These are phyloP conservation scores for Petunia axillaris DNA, from an alignment of 257 asterid genomes.

Conservation along the genomic window DNA sequence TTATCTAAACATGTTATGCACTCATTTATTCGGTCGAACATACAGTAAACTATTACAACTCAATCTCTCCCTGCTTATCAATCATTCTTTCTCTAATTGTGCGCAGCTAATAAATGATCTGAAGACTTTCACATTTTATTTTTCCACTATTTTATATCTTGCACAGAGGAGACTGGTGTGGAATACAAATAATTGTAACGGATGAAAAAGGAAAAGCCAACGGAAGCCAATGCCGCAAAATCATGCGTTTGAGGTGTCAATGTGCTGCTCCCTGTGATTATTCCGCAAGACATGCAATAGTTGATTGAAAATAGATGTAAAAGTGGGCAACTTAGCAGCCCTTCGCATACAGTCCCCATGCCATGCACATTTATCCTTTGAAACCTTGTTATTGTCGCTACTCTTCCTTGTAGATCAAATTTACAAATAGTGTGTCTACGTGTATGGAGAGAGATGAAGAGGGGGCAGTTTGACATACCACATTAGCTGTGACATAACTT, in stretches of 20 bases:
- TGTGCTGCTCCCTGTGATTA: not conserved
- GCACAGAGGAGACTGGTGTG: not conserved
- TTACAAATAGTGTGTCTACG: not conserved
- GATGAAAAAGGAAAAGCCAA: not conserved
- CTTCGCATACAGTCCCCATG: slow-evolving; percentile 35
- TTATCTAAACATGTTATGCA: no score
- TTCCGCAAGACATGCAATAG: not conserved
- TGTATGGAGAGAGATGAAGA: slow-evolving; percentile 18
- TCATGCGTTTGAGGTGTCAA: no score
- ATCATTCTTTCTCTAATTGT: not conserved
- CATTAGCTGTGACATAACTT: slow-evolving; percentile 27
- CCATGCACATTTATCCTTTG: slow-evolving; percentile 25
- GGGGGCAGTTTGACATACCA: slow-evolving; percentile 30
- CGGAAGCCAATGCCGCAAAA: not conserved
- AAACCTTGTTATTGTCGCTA: slow-evolving; percentile 31
- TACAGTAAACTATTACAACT: no score
- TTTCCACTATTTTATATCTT: not conserved
- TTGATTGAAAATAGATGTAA: not conserved
- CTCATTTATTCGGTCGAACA: no score
- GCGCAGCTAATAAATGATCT: not conserved
- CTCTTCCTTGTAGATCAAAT: not conserved
- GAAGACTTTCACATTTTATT: not conserved
- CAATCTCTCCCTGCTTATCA: no score
- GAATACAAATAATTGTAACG: not conserved
- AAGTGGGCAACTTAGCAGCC: slow-evolving; percentile 19